Conservation (phyloP, 495 filamentous ascomycete species). For the Aspergillus sclerotiicarbonarius region DNA sequence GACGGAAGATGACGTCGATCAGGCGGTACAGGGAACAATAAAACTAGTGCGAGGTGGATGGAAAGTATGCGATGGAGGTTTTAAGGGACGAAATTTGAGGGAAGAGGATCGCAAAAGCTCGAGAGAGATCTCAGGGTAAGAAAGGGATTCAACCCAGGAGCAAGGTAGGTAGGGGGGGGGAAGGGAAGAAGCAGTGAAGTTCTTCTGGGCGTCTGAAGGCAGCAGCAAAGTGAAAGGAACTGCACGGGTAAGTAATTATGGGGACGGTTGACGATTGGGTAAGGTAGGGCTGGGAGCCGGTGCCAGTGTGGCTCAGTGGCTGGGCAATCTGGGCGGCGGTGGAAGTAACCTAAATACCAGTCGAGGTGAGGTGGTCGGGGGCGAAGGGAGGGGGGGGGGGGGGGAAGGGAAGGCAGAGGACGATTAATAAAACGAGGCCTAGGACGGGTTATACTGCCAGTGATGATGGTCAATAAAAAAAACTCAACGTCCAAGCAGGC, state of each 20-base stretch:
- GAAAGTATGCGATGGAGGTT: background rate
- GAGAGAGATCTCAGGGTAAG: conserved; percentile 3
- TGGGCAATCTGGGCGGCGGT: background rate
- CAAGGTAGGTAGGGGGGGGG: conserved; percentile 11
- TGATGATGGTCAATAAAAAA: no score
- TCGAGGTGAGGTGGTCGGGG: background rate
- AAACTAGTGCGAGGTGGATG: conserved; percentile 1
- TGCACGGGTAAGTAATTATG: conserved; percentile 6
- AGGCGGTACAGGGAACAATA: conserved; percentile 7
- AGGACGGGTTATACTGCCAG: no score
- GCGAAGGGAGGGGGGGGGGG: background rate
- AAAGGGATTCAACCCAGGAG: conserved; percentile 8
- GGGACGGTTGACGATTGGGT: conserved; percentile 5
- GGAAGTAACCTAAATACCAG: background rate
- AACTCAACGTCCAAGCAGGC: no score
- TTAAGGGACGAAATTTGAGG: background rate
- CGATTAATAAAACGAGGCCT: no score
- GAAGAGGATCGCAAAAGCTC: background rate
- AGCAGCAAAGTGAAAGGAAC: conserved; percentile 17
- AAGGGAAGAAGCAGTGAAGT: conserved; percentile 9
- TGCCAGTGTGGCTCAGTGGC: background rate
- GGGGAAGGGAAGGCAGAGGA: background rate
- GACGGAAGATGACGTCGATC: conserved; percentile 26
- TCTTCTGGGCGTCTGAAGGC: conserved; percentile 19
- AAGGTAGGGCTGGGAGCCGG: conserved; percentile 3